phyloP scores from a whole-genome alignment of 139 green algal species.

The Astrephomene gubernaculifera region DNA sequence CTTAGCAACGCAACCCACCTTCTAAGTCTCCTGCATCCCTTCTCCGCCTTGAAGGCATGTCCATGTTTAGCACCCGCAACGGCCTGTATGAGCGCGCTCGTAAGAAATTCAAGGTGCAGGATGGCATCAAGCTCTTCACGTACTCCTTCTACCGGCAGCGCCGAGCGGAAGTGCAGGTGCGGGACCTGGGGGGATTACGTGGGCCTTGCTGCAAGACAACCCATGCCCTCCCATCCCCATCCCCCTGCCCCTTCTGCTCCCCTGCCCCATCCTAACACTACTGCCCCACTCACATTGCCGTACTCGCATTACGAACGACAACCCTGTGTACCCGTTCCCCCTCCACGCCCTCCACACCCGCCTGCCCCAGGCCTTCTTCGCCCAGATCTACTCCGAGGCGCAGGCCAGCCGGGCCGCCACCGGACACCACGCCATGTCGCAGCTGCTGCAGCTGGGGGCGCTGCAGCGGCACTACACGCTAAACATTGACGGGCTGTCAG shows the following conservation, averaged over 20 bases:
- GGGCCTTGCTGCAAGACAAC: too few relatives aligned
- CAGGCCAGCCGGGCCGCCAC: conserved; percentile 60
- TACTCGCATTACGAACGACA: too few relatives aligned
- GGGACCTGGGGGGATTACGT: too few relatives aligned
- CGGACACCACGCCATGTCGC: conserved; percentile 65
- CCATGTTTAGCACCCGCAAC: conserved; percentile 87
- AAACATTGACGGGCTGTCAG: conserved; percentile 92
- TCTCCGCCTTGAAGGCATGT: conserved; percentile 80
- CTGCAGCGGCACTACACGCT: conserved; percentile 93
- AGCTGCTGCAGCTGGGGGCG: conserved; percentile 51
- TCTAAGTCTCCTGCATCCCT: not conserved
- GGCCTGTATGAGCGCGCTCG: conserved; percentile 89
- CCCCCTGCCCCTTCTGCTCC: too few relatives aligned
- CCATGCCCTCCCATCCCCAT: too few relatives aligned
- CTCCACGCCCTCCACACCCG: not conserved
- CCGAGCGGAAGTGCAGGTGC: conserved; percentile 64
- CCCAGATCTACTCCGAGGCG: conserved; percentile 86
- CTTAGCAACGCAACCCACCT: not conserved
- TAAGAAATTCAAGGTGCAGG: conserved; percentile 78
- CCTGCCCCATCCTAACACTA: too few relatives aligned
- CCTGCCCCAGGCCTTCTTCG: conserved; percentile 90
- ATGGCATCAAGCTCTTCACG: conserved; percentile 92
- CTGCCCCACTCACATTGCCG: too few relatives aligned
- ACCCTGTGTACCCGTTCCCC: too few relatives aligned
- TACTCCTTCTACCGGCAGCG: conserved; percentile 86